Base-by-base conservation (phyloP, 768 basidiomycete species). In the Hortiboletus flavorubellus region DNA sequence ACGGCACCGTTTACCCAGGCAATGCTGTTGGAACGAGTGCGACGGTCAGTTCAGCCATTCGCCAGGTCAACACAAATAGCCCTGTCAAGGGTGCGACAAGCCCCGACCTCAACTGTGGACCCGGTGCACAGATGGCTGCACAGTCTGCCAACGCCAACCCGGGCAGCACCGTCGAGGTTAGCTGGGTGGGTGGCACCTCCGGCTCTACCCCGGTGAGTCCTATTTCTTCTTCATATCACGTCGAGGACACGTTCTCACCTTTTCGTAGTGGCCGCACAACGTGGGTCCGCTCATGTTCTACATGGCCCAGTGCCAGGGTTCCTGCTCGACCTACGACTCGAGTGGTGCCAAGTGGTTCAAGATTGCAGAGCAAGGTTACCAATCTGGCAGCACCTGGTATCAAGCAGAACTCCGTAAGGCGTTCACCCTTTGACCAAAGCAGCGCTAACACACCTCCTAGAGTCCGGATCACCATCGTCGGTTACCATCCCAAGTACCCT, bases 201-300 rank as follows among this genome's bases (percentile, higher is more conserved):
- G 68, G 72, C 54, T 61, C 49, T 55, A 40, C 69, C 58, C 51
- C 64, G 29, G 75, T 73, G 35, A 18, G 65, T 56, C 11, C 12
- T 11, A 4, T 42, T 8, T 2, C 8, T 26, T 30, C 42, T 34
- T 26, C 16, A 15, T 35, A 15, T 16, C 33, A 16, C 15, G 2
- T 4, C 34, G 15, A 21, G 6, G 26, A 45, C 29, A 4, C 26
- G 5, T 46, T 38, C 21, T 59, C 8, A 56, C 8, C 14, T 11
- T 21, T 31, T 15, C 11, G 1, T 15, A 78, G 72, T 81, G 79
- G 81, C 73, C 72, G 0, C 81, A 89, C 65, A 75, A 83, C 58
- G 78, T 72, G 10, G 88, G 87, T 3, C 87, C 87, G 1, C 70
- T 88, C 72, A 72, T 89, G 70, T 85, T 84, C 41, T 91, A 91